Evolutionary conservation across 139 green algal genomes (phyloP).

Genomic region (Astrephomene gubernaculifera): DNA sequence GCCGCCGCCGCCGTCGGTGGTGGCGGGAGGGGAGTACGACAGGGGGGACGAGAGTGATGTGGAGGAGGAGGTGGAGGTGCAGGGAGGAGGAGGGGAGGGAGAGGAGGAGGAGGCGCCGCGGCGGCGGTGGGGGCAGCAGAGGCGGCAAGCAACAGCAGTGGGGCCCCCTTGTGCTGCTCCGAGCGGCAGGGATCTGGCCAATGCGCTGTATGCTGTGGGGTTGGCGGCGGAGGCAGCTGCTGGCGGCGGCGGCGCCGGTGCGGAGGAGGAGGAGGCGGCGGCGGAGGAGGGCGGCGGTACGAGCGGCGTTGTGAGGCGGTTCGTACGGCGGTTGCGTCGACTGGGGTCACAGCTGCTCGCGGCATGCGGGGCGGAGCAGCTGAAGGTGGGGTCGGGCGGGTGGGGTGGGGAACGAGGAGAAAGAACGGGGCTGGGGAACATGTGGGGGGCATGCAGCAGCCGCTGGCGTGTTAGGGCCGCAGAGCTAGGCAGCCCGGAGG

Average conservation of each 20-base stretch:
- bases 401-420: not conserved
- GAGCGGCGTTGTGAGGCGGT: not conserved
- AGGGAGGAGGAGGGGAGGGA: not conserved
- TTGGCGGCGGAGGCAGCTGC: not conserved
- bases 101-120: not conserved
- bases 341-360: not conserved
- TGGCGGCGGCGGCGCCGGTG: not conserved
- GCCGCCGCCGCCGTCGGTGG: not conserved
- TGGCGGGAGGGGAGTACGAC: too few relatives aligned
- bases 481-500: too few relatives aligned
- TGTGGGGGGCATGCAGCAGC: too few relatives aligned
- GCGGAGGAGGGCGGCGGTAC: not conserved
- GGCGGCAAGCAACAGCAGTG: too few relatives aligned
- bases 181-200: conserved; percentile 17
- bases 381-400: conserved; percentile 9
- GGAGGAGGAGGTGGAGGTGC: not conserved
- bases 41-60: not conserved
- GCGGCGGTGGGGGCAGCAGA: too few relatives aligned
- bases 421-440: not conserved
- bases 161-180: not conserved
- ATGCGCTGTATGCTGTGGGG: conserved; percentile 15
- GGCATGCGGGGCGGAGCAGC: not conserved
- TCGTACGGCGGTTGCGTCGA: not conserved
- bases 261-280: too few relatives aligned
- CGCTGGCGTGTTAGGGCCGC: too few relatives aligned